A percentile compares a stretch with the other conserved stretches of the same genome.
Evolutionary conservation across 805 yeast genomes (phyloP).

Genomic region (Saturnispora serradocipensis): DNA sequence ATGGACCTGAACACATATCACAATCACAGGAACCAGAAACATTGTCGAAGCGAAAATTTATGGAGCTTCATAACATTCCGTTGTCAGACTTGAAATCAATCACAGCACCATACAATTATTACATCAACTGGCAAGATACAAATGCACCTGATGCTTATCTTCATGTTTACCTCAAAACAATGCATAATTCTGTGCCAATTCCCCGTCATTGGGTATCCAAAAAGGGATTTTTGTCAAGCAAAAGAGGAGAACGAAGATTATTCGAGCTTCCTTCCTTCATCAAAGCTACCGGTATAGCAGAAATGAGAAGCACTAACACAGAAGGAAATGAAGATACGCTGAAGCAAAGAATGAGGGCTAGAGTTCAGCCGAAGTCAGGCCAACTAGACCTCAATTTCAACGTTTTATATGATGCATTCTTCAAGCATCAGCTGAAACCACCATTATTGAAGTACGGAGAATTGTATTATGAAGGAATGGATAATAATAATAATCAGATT

Average conservation of each 20-base stretch:
- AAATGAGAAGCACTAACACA: conserved; percentile 59
- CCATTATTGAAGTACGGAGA: conserved; percentile 63
- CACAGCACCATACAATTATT: conserved; percentile 49
- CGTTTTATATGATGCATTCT: conserved; percentile 77
- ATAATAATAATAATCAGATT: conserved; percentile 25
- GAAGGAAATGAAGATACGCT: conserved; percentile 45
- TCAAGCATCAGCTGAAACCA: conserved; percentile 72
- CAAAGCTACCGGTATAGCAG: conserved; percentile 73
- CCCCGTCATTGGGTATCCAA: conserved; percentile 82
- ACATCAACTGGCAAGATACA: conserved; percentile 77
- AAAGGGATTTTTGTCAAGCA: conserved; percentile 60
- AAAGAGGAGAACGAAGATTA: conserved; percentile 61
- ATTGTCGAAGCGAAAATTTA: conserved; percentile 41
- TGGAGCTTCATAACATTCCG: conserved; percentile 48
- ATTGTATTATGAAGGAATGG: conserved; percentile 63
- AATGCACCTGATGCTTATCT: conserved; percentile 75
- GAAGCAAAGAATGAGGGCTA: conserved; percentile 68
- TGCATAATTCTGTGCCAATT: conserved; percentile 60
- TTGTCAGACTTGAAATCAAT: conserved; percentile 57
- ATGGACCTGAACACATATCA: not conserved
- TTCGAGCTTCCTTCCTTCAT: conserved; percentile 75
- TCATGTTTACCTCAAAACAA: conserved; percentile 52
- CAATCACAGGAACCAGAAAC: conserved; percentile 14
- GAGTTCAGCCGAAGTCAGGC: conserved; percentile 86
- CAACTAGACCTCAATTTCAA: conserved; percentile 78